Evolutionary conservation across 257 asterid species (phyloP).

Genomic region (Solanum peruvianum): DNA sequence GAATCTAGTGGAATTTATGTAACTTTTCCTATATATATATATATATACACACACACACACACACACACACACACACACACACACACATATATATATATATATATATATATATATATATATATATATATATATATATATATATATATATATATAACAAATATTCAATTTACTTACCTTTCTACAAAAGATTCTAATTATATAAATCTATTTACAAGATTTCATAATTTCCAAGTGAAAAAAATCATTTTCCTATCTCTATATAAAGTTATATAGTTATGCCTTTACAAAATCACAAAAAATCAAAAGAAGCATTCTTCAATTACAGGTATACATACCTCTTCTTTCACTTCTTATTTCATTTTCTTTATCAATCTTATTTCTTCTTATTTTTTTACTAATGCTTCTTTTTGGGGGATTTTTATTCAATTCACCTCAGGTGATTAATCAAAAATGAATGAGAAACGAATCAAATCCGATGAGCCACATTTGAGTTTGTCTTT

Average conservation of each 20-base stretch:
- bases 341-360: neutral
- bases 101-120: too few species aligned
- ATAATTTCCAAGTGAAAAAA: neutral
- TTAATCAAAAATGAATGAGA: neutral
- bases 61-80: too few species aligned
- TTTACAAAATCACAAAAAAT: neutral
- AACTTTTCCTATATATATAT: too few species aligned
- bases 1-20: too few species aligned
- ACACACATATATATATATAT: too few species aligned
- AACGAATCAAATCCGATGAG: neutral
- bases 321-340: neutral
- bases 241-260: neutral
- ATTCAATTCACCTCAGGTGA: neutral
- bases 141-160: neutral
- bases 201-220: neutral
- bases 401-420: neutral
- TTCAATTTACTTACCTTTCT: neutral
- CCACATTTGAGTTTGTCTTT: neutral
- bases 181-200: neutral
- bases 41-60: too few species aligned
- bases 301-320: neutral
- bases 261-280: neutral
- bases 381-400: neutral
- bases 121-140: neutral
- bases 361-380: neutral